Evolutionary conservation across 345 rosid species (phyloP).

Genomic region (Salix caprea): DNA sequence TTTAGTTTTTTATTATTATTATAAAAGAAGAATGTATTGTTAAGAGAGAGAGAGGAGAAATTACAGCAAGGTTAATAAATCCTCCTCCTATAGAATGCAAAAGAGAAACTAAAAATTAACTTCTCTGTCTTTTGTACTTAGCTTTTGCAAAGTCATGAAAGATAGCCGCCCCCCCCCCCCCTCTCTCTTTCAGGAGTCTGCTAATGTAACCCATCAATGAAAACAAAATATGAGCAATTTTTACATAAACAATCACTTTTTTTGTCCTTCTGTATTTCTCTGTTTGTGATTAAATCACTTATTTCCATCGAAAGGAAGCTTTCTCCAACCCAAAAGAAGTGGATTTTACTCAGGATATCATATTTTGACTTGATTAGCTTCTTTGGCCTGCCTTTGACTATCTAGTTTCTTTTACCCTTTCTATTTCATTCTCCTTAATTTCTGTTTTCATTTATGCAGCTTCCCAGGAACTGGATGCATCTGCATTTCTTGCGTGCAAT

Average conservation of each 20-base stretch:
- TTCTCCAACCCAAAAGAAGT: not conserved
- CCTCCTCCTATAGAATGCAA: not conserved
- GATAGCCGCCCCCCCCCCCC: not conserved
- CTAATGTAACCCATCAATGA: not conserved
- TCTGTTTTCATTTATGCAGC: slow-evolving; percentile 46
- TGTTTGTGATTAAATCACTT: not conserved
- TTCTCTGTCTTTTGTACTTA: not conserved
- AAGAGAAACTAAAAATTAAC: not conserved
- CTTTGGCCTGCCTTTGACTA: not conserved
- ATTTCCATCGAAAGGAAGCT: not conserved
- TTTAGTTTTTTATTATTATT: not conserved
- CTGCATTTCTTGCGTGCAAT: slow-evolving; percentile 97
- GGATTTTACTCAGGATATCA: not conserved
- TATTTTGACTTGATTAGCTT: not conserved
- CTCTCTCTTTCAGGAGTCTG: not conserved
- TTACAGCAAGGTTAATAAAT: not conserved
- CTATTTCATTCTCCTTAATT: slow-evolving; percentile 4
- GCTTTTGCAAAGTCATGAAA: not conserved
- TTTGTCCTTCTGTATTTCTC: not conserved
- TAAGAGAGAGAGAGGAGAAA: not conserved
- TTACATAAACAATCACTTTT: not conserved
- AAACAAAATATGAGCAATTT: not conserved
- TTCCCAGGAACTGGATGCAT: slow-evolving; percentile 99
- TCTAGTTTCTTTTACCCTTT: not conserved
- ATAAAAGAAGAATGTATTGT: not conserved